Percentiles rank a stretch among this genome's conserved stretches.
phyloP scores from a whole-genome alignment of 192 early-diverging fungal species.

The Coemansia sp. region DNA sequence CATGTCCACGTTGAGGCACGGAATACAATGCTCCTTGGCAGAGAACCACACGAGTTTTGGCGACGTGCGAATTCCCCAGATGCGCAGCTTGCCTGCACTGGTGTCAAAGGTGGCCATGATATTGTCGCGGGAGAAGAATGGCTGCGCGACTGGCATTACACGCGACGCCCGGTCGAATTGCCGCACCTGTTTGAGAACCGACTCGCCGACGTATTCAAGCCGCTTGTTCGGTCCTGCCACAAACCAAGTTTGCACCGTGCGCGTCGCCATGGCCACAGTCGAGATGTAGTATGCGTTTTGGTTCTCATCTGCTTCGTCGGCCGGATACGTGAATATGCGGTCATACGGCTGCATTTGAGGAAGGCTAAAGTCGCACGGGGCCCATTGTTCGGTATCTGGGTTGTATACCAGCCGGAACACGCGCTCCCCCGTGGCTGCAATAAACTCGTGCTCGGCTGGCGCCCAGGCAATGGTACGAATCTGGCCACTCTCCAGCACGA shows the following conservation, averaged over 20 bases:
- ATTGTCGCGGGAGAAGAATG: conserved; percentile 49
- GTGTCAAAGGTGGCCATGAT: conserved; percentile 48
- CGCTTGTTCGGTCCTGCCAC: conserved; percentile 7
- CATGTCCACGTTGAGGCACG: conserved; percentile 46
- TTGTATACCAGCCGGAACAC: conserved; percentile 37
- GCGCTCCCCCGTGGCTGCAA: conserved; percentile 35
- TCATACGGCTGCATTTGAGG: conserved; percentile 31
- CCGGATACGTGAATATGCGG: conserved; percentile 44
- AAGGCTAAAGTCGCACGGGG: conserved; percentile 19
- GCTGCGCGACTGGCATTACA: conserved; percentile 47
- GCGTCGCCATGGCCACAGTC: conserved; percentile 13
- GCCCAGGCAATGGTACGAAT: conserved; percentile 51
- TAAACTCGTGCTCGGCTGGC: conserved; percentile 42
- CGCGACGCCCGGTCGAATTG: conserved; percentile 43
- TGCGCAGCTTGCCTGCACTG: conserved; percentile 32
- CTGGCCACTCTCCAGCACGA: conserved; percentile 37
- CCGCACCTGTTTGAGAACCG: conserved; percentile 3
- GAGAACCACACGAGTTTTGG: conserved; percentile 40
- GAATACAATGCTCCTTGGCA: conserved; percentile 46
- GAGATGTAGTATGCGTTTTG: conserved; percentile 39
- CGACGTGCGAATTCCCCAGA: conserved; percentile 43
- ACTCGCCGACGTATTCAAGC: conserved; percentile 20
- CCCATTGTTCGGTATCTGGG: conserved; percentile 20
- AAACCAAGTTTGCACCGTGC: conserved; percentile 35
- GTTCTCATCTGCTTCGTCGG: not conserved